These are phyloP conservation scores for Phialemonium atrogriseum DNA, from an alignment of 2,329 filamentous ascomycete genomes.

Conservation along the genomic window DNA sequence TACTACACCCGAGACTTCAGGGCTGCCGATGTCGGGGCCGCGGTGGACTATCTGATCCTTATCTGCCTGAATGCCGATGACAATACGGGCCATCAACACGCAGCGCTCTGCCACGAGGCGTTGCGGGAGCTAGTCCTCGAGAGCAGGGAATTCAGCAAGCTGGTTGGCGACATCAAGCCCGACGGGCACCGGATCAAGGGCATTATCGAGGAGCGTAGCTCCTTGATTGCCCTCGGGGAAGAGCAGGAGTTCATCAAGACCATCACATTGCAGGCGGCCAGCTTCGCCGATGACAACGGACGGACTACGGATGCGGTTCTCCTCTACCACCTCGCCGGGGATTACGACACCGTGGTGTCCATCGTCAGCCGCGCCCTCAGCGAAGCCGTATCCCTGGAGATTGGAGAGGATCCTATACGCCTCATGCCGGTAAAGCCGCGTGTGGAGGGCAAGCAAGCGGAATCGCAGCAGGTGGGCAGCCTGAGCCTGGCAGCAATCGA, in stretches of 20 bases:
- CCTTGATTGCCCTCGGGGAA: slow-evolving; percentile 70
- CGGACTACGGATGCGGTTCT: slow-evolving; percentile 89
- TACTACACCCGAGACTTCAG: slow-evolving; percentile 96
- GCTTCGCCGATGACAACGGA: slow-evolving; percentile 88
- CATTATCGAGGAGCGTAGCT: slow-evolving; percentile 76
- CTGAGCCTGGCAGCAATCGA: slow-evolving; percentile 53
- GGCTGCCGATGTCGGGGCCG: slow-evolving; percentile 77
- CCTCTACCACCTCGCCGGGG: slow-evolving; percentile 86
- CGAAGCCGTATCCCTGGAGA: slow-evolving; percentile 77
- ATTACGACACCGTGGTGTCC: slow-evolving; percentile 88
- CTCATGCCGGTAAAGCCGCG: slow-evolving; percentile 75
- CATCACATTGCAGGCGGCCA: slow-evolving; percentile 89
- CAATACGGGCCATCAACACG: slow-evolving; percentile 61
- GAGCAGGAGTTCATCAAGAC: slow-evolving; percentile 80
- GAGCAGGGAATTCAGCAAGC: slow-evolving; percentile 86
- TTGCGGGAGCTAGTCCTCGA: slow-evolving; percentile 93
- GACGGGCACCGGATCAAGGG: slow-evolving; percentile 82
- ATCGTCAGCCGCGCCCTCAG: slow-evolving; percentile 87
- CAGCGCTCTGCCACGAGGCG: slow-evolving; percentile 81
- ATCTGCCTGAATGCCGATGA: slow-evolving; percentile 84
- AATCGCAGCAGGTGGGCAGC: slow-evolving; percentile 36
- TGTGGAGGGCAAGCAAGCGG: slow-evolving; percentile 26
- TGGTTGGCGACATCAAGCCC: slow-evolving; percentile 82
- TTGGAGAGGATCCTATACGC: slow-evolving; percentile 72
- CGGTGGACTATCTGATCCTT: slow-evolving; percentile 85